Percentiles rank a stretch among this genome's conserved stretches.
Evolutionary conservation across 805 yeast species (phyloP).

Genomic region (Cyberlindnera petersonii): DNA sequence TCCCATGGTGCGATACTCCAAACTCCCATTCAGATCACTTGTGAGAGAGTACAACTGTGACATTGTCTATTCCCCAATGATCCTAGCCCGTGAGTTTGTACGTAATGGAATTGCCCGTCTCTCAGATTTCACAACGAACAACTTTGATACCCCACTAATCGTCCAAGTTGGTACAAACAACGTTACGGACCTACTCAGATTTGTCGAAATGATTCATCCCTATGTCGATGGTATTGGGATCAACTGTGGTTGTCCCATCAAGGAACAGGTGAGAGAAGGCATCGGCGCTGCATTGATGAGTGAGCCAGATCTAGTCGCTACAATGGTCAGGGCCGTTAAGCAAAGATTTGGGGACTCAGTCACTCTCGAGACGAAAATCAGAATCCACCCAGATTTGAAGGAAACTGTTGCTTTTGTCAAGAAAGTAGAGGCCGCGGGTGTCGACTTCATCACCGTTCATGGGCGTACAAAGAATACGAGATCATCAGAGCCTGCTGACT

Average conservation of each 20-base stretch:
- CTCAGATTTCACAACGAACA: conserved; percentile 82
- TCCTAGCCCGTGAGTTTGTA: conserved; percentile 90
- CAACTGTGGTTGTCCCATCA: conserved; percentile 97
- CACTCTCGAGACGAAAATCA: conserved; percentile 86
- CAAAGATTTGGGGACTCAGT: conserved; percentile 63
- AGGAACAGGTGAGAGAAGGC: conserved; percentile 91
- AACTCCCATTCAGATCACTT: conserved; percentile 83
- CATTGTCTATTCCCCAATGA: conserved; percentile 94
- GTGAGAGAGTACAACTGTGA: conserved; percentile 72
- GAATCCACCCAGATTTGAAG: conserved; percentile 73
- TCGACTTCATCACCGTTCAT: conserved; percentile 90
- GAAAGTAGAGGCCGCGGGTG: conserved; percentile 80
- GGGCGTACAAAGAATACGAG: conserved; percentile 86
- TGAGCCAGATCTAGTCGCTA: conserved; percentile 72
- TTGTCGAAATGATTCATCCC: conserved; percentile 86
- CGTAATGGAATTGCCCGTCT: conserved; percentile 75
- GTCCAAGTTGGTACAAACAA: conserved; percentile 92
- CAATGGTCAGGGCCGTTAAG: conserved; percentile 83
- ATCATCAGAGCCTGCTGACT: conserved; percentile 76
- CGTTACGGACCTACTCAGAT: conserved; percentile 72
- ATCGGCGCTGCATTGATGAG: conserved; percentile 95
- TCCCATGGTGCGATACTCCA: conserved; percentile 96
- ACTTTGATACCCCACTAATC: conserved; percentile 62
- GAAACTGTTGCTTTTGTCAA: conserved; percentile 73
- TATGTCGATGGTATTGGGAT: conserved; percentile 91